Conservation (phyloP, 2,329 filamentous ascomycete species). For the Colletotrichum spaethianum region DNA sequence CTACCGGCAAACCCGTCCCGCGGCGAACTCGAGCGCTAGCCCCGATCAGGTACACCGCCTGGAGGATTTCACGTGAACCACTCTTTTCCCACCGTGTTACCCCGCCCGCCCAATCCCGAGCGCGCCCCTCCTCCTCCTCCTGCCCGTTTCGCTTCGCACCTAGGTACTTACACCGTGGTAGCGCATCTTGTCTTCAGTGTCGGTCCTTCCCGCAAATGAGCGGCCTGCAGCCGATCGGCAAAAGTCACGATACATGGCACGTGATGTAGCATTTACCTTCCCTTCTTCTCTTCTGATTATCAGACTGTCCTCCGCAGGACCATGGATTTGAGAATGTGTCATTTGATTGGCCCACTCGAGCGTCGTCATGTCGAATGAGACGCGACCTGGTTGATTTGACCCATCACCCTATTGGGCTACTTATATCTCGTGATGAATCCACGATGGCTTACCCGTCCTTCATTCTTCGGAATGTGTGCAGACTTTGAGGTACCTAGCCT, state of each 20-base stretch:
- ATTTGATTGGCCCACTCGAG: not conserved
- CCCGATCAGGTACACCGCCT: constrained; percentile 24
- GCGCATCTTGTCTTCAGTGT: not conserved
- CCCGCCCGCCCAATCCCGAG: constrained; percentile 21
- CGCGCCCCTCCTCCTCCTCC: not conserved
- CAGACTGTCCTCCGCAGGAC: not conserved
- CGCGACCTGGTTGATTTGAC: not conserved
- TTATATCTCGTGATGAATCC: not conserved
- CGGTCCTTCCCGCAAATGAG: not conserved
- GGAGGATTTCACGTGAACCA: not conserved
- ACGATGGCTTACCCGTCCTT: not conserved
- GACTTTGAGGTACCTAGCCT: not conserved
- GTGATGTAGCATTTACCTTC: not conserved
- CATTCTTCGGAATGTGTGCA: too few relatives aligned
- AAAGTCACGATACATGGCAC: not conserved
- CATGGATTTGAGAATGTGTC: too few relatives aligned
- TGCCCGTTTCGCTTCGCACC: not conserved
- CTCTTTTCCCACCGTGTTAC: not conserved
- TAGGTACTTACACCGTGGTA: not conserved
- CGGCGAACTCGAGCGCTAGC: constrained; percentile 18
- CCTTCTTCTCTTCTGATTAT: not conserved
- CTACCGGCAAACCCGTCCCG: constrained; percentile 33
- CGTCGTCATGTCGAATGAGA: not conserved
- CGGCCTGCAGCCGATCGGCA: constrained; percentile 5
- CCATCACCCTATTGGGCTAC: not conserved